Evolutionary conservation across 108 stramenopile genomes (phyloP), one percentile per base, ranked within the genome.

Genomic region (Chaetoceros tenuissimus): DNA sequence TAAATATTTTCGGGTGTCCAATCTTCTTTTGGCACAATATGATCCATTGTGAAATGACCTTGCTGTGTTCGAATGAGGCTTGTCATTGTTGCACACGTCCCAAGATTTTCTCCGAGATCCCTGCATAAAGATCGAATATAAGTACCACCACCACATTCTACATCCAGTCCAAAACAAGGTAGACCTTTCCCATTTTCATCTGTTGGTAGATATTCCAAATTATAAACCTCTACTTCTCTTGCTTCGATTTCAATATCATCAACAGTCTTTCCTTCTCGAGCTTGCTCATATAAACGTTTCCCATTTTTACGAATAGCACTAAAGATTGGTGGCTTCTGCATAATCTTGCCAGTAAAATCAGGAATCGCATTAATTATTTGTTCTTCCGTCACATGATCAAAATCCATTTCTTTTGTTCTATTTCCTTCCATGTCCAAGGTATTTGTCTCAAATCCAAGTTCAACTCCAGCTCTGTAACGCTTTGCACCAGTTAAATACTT

Each of bases 131-230:
- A 78, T 40, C 96, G 68, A 29, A 97, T 76, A 68, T 93, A 97
- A 3, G 91, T 89, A 0, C 87, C 94, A 2, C 96, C 96, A 2
- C 91, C 88, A 65, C 92, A 95, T 63, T 86, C 87, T 2, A 94
- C 66, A 16, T 75, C 71, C 16, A 95, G 52, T 21, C 60, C 62
- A 58, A 97, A 92, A 34, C 55, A 63, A 7, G 94, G 94, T 23
- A 85, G 28, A 18, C 52, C 46, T 5, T 65, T 57, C 2, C 27
- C 29, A 18, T 44, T 51, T 24, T 66, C 24, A 46, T 27, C 34
- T 18, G 19, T 1, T n/a, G 25, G 22, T 19, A 69, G 18, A 24
- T 71, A 51, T 57, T 80, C 28, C 27, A 87, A 31, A 1, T 58
- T 40, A 58, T 82, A 57, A 43, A 87, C 58, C 8, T 53, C 31